phyloP scores from a whole-genome alignment of 2,329 filamentous ascomycete species.

The Plenodomus lindquistii region DNA sequence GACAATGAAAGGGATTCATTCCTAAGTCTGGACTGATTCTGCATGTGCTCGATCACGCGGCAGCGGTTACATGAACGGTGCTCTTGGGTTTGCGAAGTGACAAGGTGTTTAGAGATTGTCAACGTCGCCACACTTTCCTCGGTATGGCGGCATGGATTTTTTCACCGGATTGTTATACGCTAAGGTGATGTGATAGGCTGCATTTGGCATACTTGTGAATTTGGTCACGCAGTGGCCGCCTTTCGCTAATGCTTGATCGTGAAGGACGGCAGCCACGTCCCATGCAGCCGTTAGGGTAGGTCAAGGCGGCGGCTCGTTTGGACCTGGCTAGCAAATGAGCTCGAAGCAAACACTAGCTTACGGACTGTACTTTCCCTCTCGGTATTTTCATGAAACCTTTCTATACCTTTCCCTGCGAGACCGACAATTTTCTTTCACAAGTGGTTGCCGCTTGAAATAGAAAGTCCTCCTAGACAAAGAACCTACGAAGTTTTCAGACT shows the following conservation, averaged over 20 bases:
- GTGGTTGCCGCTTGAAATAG: background rate
- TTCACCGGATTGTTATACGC: slow-evolving; percentile 24
- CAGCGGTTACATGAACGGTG: background rate
- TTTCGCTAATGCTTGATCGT: slow-evolving; percentile 12
- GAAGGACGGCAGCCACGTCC: slow-evolving; percentile 24
- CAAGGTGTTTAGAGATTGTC: background rate
- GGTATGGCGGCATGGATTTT: slow-evolving; percentile 1
- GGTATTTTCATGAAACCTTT: background rate
- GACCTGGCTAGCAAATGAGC: background rate
- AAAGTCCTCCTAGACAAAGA: background rate
- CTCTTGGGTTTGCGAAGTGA: background rate
- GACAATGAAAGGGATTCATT: background rate
- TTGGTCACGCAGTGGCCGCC: slow-evolving; percentile 12
- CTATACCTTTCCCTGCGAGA: background rate
- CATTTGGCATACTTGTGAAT: slow-evolving; percentile 6
- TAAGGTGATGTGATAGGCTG: slow-evolving; percentile 20
- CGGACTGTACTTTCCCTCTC: background rate
- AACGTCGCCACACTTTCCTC: background rate
- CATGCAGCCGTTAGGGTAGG: slow-evolving; percentile 14
- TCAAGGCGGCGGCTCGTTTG: slow-evolving; percentile 13
- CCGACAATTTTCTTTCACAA: background rate
- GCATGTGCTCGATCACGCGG: background rate
- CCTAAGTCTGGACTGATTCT: no score
- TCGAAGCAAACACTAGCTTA: slow-evolving; percentile 10
- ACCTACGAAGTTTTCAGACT: background rate